Conservation (phyloP, 345 rosid species). For the Turritis glabra region DNA sequence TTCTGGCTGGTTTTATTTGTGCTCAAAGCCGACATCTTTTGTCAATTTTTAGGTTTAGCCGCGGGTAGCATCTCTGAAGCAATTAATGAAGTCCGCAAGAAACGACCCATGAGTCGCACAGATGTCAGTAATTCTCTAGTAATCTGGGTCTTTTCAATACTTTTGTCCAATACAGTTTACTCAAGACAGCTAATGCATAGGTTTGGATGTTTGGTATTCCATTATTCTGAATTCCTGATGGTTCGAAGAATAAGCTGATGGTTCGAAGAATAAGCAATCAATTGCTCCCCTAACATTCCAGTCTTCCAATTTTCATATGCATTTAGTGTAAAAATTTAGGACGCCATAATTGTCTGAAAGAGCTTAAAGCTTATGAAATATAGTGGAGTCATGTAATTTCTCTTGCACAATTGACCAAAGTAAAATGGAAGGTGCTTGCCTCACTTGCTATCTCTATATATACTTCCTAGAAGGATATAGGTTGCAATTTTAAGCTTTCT, state of each 20-base stretch:
- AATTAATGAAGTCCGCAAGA: slow-evolving; percentile 66
- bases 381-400: not conserved
- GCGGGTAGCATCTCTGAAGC: slow-evolving; percentile 56
- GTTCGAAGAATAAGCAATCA: not conserved
- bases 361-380: not conserved
- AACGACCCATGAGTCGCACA: slow-evolving; percentile 80
- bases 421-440: not conserved
- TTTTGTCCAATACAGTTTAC: slow-evolving; percentile 5
- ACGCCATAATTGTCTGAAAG: slow-evolving; percentile 20
- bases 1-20: slow-evolving; percentile 14
- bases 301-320: not conserved
- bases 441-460: not conserved
- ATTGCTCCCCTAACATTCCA: not conserved
- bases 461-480: not conserved
- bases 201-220: not conserved
- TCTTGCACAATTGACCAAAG: not conserved
- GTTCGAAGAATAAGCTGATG: not conserved
- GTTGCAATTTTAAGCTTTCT: not conserved
- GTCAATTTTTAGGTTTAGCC: slow-evolving; percentile 47
- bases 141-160: not conserved
- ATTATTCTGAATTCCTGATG: not conserved
- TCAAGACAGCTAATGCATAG: not conserved
- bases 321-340: not conserved
- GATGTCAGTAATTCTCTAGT: slow-evolving; percentile 59
- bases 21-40: not conserved